Conservation (phyloP, 768 basidiomycete genomes). For the Tricholoma hemisulphureum region DNA sequence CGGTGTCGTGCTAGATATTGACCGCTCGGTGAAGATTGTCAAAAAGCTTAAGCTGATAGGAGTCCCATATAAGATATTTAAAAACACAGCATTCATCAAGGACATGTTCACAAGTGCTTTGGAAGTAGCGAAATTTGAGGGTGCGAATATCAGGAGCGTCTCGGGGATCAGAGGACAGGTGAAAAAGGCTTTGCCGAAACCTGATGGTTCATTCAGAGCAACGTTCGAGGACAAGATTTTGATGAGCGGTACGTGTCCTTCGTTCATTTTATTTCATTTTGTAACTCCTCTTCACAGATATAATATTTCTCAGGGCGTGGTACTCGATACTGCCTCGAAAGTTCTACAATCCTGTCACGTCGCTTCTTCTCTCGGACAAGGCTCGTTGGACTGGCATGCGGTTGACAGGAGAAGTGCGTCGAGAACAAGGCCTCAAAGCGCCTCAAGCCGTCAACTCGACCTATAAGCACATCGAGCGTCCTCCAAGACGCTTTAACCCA, state of each 20-base stretch:
- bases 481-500: slow-evolving; percentile 84
- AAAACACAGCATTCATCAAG: slow-evolving; percentile 97
- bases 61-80: slow-evolving; percentile 95
- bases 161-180: slow-evolving; percentile 96
- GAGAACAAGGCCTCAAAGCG: slow-evolving; percentile 82
- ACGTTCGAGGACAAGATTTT: slow-evolving; percentile 98
- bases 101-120: slow-evolving; percentile 95
- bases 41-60: slow-evolving; percentile 98
- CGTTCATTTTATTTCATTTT: background rate
- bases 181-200: slow-evolving; percentile 93
- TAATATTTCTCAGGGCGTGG: slow-evolving; percentile 96
- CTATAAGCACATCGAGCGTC: slow-evolving; percentile 81
- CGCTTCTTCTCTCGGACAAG: slow-evolving; percentile 81
- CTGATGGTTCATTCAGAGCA: slow-evolving; percentile 92
- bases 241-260: slow-evolving; percentile 77
- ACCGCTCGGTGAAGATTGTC: slow-evolving; percentile 90
- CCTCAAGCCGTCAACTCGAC: slow-evolving; percentile 80
- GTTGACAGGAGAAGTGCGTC: slow-evolving; percentile 87
- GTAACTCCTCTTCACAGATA: slow-evolving; percentile 51
- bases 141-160: slow-evolving; percentile 93
- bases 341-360: slow-evolving; percentile 96
- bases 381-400: slow-evolving; percentile 92
- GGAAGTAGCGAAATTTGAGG: slow-evolving; percentile 98
- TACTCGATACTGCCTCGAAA: slow-evolving; percentile 93
- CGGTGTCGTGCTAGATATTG: slow-evolving; percentile 91